Conservation (phyloP, 2,329 filamentous ascomycete species). For the Diplodia corticola region DNA sequence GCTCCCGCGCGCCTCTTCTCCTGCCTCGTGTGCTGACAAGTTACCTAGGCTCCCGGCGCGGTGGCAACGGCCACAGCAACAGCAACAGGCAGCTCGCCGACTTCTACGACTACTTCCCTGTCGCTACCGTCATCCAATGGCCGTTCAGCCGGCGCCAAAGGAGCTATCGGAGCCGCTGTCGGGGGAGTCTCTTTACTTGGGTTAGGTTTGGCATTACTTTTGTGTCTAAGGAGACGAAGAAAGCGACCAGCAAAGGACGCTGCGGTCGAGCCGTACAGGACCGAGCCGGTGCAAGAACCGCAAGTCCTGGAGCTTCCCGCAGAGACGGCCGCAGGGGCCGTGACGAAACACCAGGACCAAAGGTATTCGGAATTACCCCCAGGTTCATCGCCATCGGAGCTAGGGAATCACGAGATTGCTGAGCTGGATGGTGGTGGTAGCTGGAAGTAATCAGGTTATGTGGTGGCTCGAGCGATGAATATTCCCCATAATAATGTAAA, state of each 20-base stretch:
- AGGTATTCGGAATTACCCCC: too few relatives aligned
- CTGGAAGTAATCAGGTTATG: too few relatives aligned
- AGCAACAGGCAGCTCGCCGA: neutral
- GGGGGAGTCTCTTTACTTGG: neutral
- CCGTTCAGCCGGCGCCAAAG: slow-evolving; percentile 8
- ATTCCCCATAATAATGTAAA: too few relatives aligned
- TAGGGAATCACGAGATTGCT: too few relatives aligned
- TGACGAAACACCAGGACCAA: too few relatives aligned
- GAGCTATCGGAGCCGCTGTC: slow-evolving; percentile 8
- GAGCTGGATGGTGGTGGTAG: too few relatives aligned
- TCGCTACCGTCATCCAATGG: neutral
- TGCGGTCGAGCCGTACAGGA: neutral
- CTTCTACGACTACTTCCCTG: too few relatives aligned
- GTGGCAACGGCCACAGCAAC: neutral
- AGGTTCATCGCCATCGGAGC: too few relatives aligned
- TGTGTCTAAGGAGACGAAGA: neutral
- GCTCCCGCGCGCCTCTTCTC: neutral
- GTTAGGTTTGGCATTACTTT: neutral
- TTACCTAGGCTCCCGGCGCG: neutral
- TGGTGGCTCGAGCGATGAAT: too few relatives aligned
- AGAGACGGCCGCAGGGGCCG: too few relatives aligned
- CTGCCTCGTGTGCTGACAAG: neutral
- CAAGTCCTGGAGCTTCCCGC: neutral
- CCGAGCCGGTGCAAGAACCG: neutral
- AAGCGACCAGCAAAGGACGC: neutral